phyloP scores from a whole-genome alignment of 257 asterid species.

The Marsdenia floribunda region DNA sequence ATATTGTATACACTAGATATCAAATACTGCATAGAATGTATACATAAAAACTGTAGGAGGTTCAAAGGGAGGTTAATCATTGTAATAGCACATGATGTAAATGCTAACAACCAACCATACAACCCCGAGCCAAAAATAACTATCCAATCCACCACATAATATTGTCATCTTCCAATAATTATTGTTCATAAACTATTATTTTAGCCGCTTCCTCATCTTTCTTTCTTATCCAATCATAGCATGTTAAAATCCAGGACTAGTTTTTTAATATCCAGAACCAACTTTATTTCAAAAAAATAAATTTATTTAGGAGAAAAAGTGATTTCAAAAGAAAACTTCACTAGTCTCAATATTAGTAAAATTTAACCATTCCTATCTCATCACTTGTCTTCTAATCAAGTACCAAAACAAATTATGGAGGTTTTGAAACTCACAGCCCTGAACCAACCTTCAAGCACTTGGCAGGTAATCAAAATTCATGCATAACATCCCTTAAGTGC shows the following conservation, averaged over 20 bases:
- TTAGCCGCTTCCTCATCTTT: neutral
- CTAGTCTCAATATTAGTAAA: too few species aligned
- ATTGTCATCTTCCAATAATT: neutral
- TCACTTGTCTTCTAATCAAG: too few species aligned
- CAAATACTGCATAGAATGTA: neutral
- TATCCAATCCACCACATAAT: neutral
- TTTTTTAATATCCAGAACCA: neutral
- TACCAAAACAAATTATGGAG: too few species aligned
- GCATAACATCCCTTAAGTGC: neutral
- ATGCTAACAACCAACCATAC: neutral
- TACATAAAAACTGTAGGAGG: neutral
- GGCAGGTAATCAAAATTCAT: neutral
- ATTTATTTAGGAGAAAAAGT: neutral
- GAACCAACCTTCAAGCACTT: neutral
- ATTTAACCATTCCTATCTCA: too few species aligned
- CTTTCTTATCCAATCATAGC: neutral
- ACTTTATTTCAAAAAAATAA: neutral
- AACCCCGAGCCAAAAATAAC: neutral
- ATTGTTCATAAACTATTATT: neutral
- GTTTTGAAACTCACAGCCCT: neutral
- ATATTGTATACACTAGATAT: neutral
- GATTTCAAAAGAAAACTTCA: neutral
- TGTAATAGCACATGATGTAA: neutral
- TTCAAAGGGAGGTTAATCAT: neutral
- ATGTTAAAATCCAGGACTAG: neutral